Percentiles rank a stretch among this genome's conserved stretches.
Evolutionary conservation across 2,329 filamentous ascomycete species (phyloP).

Genomic region (Ophiostoma novo-ulmi): DNA sequence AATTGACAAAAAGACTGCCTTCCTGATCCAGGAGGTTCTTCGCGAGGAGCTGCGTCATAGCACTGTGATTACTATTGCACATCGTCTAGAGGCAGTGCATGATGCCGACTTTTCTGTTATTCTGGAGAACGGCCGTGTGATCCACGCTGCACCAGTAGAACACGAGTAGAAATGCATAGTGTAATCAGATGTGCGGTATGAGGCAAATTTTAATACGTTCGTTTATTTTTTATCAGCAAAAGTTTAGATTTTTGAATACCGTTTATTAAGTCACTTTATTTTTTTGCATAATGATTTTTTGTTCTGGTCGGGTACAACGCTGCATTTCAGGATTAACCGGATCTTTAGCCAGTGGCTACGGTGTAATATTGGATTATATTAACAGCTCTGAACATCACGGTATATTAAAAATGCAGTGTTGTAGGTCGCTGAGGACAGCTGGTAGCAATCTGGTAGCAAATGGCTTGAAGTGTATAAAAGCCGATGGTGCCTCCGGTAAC

Average conservation of each 20-base stretch:
- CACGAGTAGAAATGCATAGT: background rate
- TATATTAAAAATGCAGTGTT: background rate
- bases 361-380: background rate
- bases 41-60: constrained; percentile 50
- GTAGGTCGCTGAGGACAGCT: background rate
- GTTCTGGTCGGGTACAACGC: background rate
- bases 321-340: background rate
- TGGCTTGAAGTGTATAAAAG: background rate
- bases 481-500: background rate
- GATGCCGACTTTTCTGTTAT: constrained; percentile 53
- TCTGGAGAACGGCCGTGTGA: constrained; percentile 48
- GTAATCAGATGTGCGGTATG: no score
- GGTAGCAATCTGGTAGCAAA: background rate
- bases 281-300: background rate
- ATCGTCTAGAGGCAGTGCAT: constrained; percentile 57
- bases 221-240: background rate
- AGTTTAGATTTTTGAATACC: background rate
- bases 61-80: constrained; percentile 63
- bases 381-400: background rate
- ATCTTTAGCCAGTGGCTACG: background rate
- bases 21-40: constrained; percentile 53
- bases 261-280: background rate
- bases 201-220: background rate
- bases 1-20: constrained; percentile 56
- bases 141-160: constrained; percentile 30